phyloP scores from a whole-genome alignment of 2,329 filamentous ascomycete genomes.

The Pestalotiopsis sp. region DNA sequence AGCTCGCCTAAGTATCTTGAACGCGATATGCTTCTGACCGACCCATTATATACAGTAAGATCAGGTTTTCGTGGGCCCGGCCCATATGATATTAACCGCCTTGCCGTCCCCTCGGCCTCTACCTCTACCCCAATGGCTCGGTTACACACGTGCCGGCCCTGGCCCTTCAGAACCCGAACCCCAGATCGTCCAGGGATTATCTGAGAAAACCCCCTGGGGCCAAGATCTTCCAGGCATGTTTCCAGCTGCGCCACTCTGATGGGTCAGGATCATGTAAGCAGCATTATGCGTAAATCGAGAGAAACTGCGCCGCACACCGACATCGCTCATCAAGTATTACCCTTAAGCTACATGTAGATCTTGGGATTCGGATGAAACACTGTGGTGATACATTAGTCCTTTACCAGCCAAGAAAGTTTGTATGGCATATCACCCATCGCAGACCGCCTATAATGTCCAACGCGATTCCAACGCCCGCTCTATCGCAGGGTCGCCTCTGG shows the following conservation, averaged over 20 bases:
- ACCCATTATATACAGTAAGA: not conserved
- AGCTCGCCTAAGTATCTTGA: not conserved
- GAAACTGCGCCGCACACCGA: not conserved
- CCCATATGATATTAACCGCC: not conserved
- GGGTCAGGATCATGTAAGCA: not conserved
- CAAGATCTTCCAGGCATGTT: not conserved
- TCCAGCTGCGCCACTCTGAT: not conserved
- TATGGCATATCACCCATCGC: no score
- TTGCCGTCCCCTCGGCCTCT: not conserved
- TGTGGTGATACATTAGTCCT: no score
- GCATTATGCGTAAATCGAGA: not conserved
- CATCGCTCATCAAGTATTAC: not conserved
- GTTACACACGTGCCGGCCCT: not conserved
- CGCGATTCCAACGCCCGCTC: no score
- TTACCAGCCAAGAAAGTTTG: no score
- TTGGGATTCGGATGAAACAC: not conserved
- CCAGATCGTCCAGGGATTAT: not conserved
- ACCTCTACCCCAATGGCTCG: not conserved
- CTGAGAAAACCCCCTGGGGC: not conserved
- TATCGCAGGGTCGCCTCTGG: no score
- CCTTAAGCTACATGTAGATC: not conserved
- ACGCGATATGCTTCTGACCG: not conserved
- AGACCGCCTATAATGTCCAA: no score
- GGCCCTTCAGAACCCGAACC: not conserved
- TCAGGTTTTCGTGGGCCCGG: not conserved